These are phyloP conservation scores for Russula virescens DNA, from an alignment of 768 basidiomycete genomes.

Conservation along the genomic window DNA sequence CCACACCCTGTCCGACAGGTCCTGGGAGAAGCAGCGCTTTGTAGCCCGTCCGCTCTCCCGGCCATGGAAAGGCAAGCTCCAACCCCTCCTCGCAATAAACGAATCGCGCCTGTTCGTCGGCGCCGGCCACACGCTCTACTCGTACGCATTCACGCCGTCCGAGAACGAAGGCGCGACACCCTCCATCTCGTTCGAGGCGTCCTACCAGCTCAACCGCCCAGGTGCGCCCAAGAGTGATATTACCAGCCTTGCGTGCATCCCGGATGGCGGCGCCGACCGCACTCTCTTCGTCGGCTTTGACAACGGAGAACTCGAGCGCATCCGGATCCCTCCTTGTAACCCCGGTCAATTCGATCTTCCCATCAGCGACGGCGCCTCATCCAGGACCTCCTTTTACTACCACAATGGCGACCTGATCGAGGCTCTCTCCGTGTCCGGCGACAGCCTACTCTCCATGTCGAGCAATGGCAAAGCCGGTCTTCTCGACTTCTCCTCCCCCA, in stretches of 20 bases:
- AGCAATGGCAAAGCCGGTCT: constrained; percentile 46
- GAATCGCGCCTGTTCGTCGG: constrained; percentile 28
- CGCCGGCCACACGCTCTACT: constrained; percentile 26
- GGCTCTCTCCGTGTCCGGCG: constrained; percentile 44
- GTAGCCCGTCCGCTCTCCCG: constrained; percentile 25
- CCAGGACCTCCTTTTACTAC: constrained; percentile 26
- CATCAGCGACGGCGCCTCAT: constrained; percentile 22
- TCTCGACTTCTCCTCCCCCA: constrained; percentile 25
- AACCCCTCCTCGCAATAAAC: constrained; percentile 26
- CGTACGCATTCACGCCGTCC: constrained; percentile 25
- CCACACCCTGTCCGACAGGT: constrained; percentile 23
- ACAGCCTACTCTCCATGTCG: constrained; percentile 51
- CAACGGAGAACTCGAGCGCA: constrained; percentile 50
- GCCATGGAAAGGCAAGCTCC: constrained; percentile 28
- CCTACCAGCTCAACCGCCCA: constrained; percentile 36
- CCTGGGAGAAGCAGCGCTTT: constrained; percentile 24
- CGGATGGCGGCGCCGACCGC: constrained; percentile 40
- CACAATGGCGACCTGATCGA: constrained; percentile 49
- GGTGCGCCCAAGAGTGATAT: constrained; percentile 41
- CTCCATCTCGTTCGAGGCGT: constrained; percentile 43
- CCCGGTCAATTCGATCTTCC: constrained; percentile 16
- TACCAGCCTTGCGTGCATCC: constrained; percentile 47
- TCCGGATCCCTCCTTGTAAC: constrained; percentile 33
- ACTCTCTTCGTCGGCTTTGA: constrained; percentile 53
- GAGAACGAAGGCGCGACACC: constrained; percentile 34